Base-by-base conservation (phyloP, 495 filamentous ascomycete species). In the Viridothelium virens region DNA sequence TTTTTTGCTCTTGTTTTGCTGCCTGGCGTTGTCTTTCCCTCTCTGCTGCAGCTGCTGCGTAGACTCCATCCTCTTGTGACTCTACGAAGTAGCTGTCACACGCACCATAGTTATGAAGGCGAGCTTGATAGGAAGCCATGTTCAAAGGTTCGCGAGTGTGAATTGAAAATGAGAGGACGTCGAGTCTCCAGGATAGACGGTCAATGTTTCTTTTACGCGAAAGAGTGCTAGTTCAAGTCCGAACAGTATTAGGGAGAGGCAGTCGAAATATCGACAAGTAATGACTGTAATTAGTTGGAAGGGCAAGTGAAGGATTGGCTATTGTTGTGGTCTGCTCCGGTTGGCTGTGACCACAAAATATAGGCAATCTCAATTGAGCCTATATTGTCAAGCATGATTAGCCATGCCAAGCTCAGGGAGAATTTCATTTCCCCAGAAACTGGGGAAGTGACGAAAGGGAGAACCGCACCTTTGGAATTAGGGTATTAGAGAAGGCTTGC, bases 81-180 rank as follows among this genome's bases (percentile, higher is more conserved):
- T 97, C 94, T 68, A 96, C 88, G 76, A 98, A 97, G 79, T 88
- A 97, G 71, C 83, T 89, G 63, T 90, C 86, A 73, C 88, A 91
- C 38, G 73, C 71, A 33, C 76, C 76, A 66, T 76, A 78, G 56
- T 70, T 61, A 16, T 69, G 72, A 39, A 70, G 38, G 59, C 50
- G 64, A 67, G 25, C n/a, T 47, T 78, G 81, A 73, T 83, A 83
- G 73, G 75, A 81, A n/a, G 61, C 36, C 63, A 65, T 68, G 76
- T 75, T 77, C 73, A 85, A 81, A 56, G 73, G 71, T 38, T 38
- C 69, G 66, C 63, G 78, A 78, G 56, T 75, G 75, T 65, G 84
- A 79, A 79, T 69, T 44, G 47, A 33, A 66, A 74, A 73, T 69
- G 76, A 75, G 56, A 63, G 76, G 73, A 75, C 69, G 75, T 76